phyloP scores from a whole-genome alignment of 208 protist species.

The Strigomonas culicis region DNA sequence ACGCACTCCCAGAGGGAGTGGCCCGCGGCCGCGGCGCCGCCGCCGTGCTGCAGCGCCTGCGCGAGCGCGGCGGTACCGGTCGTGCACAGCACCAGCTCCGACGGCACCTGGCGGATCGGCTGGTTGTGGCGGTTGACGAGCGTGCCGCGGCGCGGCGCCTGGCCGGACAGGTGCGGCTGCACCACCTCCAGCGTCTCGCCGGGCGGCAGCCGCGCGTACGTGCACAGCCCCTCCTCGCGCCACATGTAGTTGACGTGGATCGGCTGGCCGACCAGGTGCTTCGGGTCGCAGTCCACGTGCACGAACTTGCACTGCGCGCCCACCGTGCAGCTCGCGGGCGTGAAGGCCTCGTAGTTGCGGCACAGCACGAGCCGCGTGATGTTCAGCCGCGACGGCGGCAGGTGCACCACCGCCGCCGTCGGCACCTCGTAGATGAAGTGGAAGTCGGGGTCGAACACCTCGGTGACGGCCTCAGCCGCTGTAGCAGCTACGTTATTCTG shows the following conservation, averaged over 20 bases:
- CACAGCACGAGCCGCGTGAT: slow-evolving; percentile 83
- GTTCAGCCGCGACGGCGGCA: slow-evolving; percentile 65
- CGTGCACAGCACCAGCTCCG: slow-evolving; percentile 35
- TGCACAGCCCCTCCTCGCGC: slow-evolving; percentile 54
- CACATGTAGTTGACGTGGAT: slow-evolving; percentile 87
- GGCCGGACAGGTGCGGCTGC: slow-evolving; percentile 16
- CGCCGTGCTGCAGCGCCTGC: not conserved
- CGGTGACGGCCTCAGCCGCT: slow-evolving; percentile 14
- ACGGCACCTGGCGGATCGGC: slow-evolving; percentile 17
- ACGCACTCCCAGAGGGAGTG: not conserved
- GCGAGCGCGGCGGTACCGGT: slow-evolving; percentile 5
- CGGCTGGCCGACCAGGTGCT: slow-evolving; percentile 41
- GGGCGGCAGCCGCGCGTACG: slow-evolving; percentile 56
- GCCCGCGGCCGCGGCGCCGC: slow-evolving; percentile 1
- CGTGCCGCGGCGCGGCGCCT: no score
- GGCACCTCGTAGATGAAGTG: slow-evolving; percentile 62
- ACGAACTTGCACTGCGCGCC: slow-evolving; percentile 75
- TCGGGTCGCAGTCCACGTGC: slow-evolving; percentile 57
- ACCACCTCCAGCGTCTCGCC: slow-evolving; percentile 18
- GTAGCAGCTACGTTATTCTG: slow-evolving; percentile 19
- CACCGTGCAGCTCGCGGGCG: slow-evolving; percentile 56
- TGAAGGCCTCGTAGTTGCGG: slow-evolving; percentile 55
- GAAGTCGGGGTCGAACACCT: slow-evolving; percentile 72
- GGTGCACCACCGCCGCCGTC: slow-evolving; percentile 40
- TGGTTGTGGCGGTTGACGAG: no score